Evolutionary conservation across 2,329 filamentous ascomycete genomes (phyloP).

Genomic region (Stenocarpella maydis): DNA sequence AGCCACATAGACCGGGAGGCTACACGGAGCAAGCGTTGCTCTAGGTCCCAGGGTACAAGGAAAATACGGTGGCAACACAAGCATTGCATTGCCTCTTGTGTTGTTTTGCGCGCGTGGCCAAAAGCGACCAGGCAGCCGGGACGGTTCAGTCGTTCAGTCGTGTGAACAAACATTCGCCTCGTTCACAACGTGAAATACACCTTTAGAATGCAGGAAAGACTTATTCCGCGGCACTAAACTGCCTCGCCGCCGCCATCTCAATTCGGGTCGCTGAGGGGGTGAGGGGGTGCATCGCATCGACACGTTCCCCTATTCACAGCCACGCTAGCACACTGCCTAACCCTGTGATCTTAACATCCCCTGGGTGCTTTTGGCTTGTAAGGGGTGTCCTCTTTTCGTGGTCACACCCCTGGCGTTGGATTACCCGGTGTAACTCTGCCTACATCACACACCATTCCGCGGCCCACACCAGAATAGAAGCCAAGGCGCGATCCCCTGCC

Average conservation of each 20-base stretch:
- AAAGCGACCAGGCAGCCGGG: conserved; percentile 5
- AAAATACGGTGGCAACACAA: conserved; percentile 26
- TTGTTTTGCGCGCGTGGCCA: conserved; percentile 2
- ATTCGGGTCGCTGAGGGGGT: neutral
- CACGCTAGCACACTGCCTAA: conserved; percentile 1
- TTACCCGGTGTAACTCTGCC: neutral
- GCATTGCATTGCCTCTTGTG: conserved; percentile 15
- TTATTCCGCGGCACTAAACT: neutral
- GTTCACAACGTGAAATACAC: neutral
- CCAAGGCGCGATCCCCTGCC: conserved; percentile 28
- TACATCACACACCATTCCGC: conserved; percentile 16
- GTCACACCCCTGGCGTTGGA: neutral
- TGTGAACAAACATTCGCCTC: conserved; percentile 4
- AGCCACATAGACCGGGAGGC: conserved; percentile 12
- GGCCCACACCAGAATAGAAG: conserved; percentile 26
- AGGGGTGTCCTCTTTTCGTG: neutral
- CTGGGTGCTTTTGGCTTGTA: neutral
- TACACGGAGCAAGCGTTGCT: too few relatives aligned
- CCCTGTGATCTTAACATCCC: neutral
- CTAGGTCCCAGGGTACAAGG: conserved; percentile 17
- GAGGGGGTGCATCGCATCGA: neutral
- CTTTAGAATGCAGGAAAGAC: neutral
- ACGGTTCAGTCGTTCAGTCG: neutral
- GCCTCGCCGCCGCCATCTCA: neutral
- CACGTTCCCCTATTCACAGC: neutral